phyloP scores from a whole-genome alignment of 163 green algal genomes.

The Prototheca wickerhamii region DNA sequence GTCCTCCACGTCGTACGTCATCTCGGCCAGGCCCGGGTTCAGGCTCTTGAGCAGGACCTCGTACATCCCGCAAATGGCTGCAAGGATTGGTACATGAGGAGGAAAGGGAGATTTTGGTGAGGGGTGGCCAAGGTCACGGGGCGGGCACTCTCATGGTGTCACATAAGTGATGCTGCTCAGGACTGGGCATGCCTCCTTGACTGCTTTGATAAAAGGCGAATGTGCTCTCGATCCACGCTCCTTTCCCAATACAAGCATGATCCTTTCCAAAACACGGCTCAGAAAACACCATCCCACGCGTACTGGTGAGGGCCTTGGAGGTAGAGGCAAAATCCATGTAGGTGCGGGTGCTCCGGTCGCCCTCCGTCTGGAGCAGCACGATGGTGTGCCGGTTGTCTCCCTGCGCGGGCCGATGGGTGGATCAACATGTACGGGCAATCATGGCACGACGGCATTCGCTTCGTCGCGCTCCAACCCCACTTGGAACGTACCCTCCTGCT shows the following conservation, averaged over 20 bases:
- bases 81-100: not conserved
- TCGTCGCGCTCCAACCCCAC: no score
- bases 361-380: slow-evolving; percentile 21
- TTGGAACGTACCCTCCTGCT: no score
- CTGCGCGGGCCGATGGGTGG: not conserved
- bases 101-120: not conserved
- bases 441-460: not conserved
- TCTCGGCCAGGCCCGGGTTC: slow-evolving; percentile 39
- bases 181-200: not conserved
- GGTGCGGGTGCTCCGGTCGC: slow-evolving; percentile 13
- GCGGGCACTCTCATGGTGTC: not conserved
- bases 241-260: no score
- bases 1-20: slow-evolving; percentile 57
- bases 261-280: not conserved
- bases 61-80: slow-evolving; percentile 47
- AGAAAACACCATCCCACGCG: not conserved
- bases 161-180: not conserved
- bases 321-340: slow-evolving; percentile 20
- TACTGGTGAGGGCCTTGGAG: not conserved
- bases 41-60: slow-evolving; percentile 36
- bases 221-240: no score
- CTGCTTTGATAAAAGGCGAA: not conserved
- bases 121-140: not conserved
- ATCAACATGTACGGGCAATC: no score
- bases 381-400: slow-evolving; percentile 25